A percentile compares a stretch with the other conserved stretches of the same genome.
Evolutionary conservation across 441 rosid genomes (phyloP).

Genomic region (Populus hybrid): DNA sequence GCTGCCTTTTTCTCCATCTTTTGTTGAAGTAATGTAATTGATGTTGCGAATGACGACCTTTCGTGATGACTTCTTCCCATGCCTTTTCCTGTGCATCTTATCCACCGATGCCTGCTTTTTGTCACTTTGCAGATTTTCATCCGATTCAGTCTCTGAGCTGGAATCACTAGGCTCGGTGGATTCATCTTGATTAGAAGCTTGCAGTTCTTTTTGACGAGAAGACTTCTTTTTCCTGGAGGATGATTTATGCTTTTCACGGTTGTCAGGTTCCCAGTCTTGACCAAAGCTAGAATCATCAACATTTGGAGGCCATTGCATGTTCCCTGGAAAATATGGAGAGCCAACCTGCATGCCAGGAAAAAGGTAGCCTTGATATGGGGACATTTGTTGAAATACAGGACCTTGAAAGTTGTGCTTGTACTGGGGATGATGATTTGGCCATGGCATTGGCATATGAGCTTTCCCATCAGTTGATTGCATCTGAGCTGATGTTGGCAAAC

Average conservation of each 20-base stretch:
- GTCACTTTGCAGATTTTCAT: constrained; percentile 25
- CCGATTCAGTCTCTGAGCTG: constrained; percentile 35
- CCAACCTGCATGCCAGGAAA: constrained; percentile 71
- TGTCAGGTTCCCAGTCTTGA: constrained; percentile 45
- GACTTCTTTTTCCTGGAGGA: constrained; percentile 61
- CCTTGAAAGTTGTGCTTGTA: constrained; percentile 88
- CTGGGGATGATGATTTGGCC: constrained; percentile 73
- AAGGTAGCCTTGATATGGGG: constrained; percentile 62
- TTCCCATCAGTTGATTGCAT: constrained; percentile 33
- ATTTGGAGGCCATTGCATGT: constrained; percentile 77
- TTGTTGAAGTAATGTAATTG: constrained; percentile 83
- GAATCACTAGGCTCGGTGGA: constrained; percentile 50
- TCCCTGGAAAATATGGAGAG: constrained; percentile 67
- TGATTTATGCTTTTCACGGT: constrained; percentile 37
- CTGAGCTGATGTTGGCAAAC: constrained; percentile 25
- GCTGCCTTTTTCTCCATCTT: constrained; percentile 54
- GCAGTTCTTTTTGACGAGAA: constrained; percentile 33
- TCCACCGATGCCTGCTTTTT: constrained; percentile 23
- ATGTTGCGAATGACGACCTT: constrained; percentile 92
- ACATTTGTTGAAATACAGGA: constrained; percentile 47
- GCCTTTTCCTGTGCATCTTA: constrained; percentile 41
- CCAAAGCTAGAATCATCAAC: constrained; percentile 40
- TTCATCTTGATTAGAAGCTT: constrained; percentile 48
- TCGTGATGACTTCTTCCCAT: constrained; percentile 71
- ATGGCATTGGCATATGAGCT: constrained; percentile 55